These are phyloP conservation scores for Apiotrichum sp. DNA, from an alignment of 1,284 basidiomycete genomes.

Conservation along the genomic window DNA sequence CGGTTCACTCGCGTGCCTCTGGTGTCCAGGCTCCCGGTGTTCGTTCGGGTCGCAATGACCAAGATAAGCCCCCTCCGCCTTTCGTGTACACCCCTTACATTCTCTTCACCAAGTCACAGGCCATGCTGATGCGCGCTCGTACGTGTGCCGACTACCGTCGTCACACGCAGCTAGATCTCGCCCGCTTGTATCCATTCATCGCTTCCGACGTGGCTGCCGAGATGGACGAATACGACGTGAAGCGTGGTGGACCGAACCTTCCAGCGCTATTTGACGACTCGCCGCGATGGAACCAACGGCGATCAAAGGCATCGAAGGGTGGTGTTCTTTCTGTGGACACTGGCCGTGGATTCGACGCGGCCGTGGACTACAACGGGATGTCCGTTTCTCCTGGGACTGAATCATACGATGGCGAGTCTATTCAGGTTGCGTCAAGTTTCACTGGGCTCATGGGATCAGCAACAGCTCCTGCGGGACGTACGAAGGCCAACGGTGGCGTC, in stretches of 20 bases:
- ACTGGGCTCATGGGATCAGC: slow-evolving; percentile 15
- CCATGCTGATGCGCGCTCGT: slow-evolving; percentile 47
- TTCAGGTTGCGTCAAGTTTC: slow-evolving; percentile 5
- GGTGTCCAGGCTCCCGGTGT: slow-evolving; percentile 38
- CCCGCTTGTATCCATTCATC: slow-evolving; percentile 43
- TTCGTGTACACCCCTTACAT: slow-evolving; percentile 53
- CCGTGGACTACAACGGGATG: slow-evolving; percentile 1
- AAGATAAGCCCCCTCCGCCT: slow-evolving; percentile 47
- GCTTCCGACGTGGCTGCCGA: slow-evolving; percentile 40
- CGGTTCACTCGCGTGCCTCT: slow-evolving; percentile 37
- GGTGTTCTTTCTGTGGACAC: slow-evolving; percentile 19
- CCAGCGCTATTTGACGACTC: slow-evolving; percentile 15
- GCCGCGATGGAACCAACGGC: slow-evolving; percentile 15
- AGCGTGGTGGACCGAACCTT: slow-evolving; percentile 10
- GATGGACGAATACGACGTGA: slow-evolving; percentile 31
- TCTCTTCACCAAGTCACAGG: slow-evolving; percentile 50
- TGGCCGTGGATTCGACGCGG: neutral
- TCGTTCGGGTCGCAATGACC: slow-evolving; percentile 37
- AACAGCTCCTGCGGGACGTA: slow-evolving; percentile 1
- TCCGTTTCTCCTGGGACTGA: slow-evolving; percentile 12
- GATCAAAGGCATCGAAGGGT: slow-evolving; percentile 14
- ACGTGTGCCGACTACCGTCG: slow-evolving; percentile 45
- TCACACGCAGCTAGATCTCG: slow-evolving; percentile 42
- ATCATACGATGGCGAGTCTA: slow-evolving; percentile 14
- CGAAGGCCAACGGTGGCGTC: slow-evolving; percentile 3